Evolutionary conservation across 805 yeast genomes (phyloP).

Genomic region (Spathaspora arborariae): DNA sequence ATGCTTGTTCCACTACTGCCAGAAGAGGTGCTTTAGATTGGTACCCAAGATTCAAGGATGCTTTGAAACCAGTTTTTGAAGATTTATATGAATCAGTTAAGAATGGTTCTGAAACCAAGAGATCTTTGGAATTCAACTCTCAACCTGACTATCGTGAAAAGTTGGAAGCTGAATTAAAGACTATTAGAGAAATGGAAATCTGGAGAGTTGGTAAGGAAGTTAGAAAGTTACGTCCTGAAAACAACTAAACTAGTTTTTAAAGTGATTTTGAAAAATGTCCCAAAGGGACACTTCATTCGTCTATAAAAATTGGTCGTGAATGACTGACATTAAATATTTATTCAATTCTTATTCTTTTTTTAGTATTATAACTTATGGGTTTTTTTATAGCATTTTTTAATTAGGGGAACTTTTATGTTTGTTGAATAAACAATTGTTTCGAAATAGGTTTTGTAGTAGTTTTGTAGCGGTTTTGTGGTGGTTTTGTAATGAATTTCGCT

Average conservation of each 20-base stretch:
- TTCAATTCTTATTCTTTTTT: slow-evolving; percentile 20
- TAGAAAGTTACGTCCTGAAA: slow-evolving; percentile 99
- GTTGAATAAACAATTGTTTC: slow-evolving; percentile 39
- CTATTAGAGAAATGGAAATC: slow-evolving; percentile 97
- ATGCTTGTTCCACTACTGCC: slow-evolving; percentile 99
- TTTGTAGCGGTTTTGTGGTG: not conserved
- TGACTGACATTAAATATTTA: slow-evolving; percentile 25
- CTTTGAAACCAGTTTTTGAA: slow-evolving; percentile 97
- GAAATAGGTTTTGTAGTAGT: not conserved
- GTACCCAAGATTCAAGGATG: slow-evolving; percentile 99
- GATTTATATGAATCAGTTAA: slow-evolving; percentile 92
- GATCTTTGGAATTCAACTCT: slow-evolving; percentile 98
- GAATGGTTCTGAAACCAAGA: slow-evolving; percentile 96
- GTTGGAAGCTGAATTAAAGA: slow-evolving; percentile 88
- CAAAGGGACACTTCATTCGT: slow-evolving; percentile 4
- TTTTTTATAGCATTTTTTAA: slow-evolving; percentile 20
- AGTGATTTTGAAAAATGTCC: not conserved
- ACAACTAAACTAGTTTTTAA: slow-evolving; percentile 54
- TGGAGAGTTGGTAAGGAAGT: slow-evolving; percentile 99
- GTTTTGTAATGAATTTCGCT: no score
- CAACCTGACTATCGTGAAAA: slow-evolving; percentile 96
- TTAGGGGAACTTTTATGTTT: slow-evolving; percentile 24
- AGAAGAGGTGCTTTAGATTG: slow-evolving; percentile 99
- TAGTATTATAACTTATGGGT: slow-evolving; percentile 8
- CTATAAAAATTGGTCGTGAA: slow-evolving; percentile 31